These are phyloP conservation scores for Sphaceloma murrayae DNA, from an alignment of 2,329 filamentous ascomycete genomes.

Conservation along the genomic window DNA sequence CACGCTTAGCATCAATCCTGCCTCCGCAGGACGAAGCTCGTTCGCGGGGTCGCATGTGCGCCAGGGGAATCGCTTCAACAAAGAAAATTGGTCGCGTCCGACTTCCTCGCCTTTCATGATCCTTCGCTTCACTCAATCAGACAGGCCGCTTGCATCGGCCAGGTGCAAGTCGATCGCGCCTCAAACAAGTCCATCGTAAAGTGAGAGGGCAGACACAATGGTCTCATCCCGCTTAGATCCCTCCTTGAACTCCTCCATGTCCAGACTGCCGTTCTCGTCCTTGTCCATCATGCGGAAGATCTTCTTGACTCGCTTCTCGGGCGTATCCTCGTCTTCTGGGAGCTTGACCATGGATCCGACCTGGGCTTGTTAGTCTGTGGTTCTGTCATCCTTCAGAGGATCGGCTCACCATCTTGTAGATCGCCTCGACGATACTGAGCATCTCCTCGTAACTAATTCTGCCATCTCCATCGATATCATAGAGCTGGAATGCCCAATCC, in stretches of 20 bases:
- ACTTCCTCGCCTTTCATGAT: no score
- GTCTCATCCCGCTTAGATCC: constrained; percentile 98
- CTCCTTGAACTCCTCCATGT: constrained; percentile 98
- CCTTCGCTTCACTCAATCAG: no score
- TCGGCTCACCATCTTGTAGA: constrained; percentile 94
- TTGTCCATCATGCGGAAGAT: constrained; percentile 99
- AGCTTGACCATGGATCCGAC: constrained; percentile 99
- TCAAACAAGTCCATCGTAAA: constrained; percentile 92
- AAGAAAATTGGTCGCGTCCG: neutral
- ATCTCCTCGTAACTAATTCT: constrained; percentile 99
- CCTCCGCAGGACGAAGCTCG: no score
- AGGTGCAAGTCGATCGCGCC: no score
- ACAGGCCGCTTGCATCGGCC: no score
- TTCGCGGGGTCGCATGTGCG: neutral
- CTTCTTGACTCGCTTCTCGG: constrained; percentile 94
- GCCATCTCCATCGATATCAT: constrained; percentile 97
- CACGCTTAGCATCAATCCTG: no score
- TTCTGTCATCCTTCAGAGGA: neutral
- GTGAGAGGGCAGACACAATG: constrained; percentile 89
- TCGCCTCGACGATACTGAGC: constrained; percentile 96
- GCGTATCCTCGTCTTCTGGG: constrained; percentile 96
- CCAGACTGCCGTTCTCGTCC: constrained; percentile 93
- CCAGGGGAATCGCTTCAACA: constrained; percentile 7
- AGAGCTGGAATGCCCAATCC: constrained; percentile 98
- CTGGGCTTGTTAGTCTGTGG: constrained; percentile 38